A percentile compares a stretch with the other conserved stretches of the same genome.
These are phyloP conservation scores for Aspergillus panamensis DNA, from an alignment of 495 filamentous ascomycete species.

Conservation along the genomic window DNA sequence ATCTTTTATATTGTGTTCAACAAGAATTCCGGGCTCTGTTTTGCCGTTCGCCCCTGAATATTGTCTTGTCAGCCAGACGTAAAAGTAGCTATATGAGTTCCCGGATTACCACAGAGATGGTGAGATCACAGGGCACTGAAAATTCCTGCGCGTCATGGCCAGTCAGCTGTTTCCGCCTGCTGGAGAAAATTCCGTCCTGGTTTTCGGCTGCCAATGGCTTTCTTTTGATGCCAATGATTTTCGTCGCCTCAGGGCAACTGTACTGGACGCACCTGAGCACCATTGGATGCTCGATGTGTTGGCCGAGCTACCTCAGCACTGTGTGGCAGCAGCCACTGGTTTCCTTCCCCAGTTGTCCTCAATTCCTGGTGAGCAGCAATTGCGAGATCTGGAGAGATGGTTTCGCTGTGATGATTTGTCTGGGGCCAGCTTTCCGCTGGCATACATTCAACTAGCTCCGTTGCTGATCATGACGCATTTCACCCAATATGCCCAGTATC, in stretches of 20 bases:
- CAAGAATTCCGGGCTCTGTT: not conserved
- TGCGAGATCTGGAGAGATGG: slow-evolving; percentile 25
- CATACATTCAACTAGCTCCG: slow-evolving; percentile 36
- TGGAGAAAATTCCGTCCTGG: slow-evolving; percentile 18
- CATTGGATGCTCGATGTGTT: slow-evolving; percentile 34
- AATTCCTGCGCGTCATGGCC: not conserved
- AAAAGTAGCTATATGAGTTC: not conserved
- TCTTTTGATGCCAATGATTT: slow-evolving; percentile 32
- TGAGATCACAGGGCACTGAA: not conserved
- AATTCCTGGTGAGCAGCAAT: slow-evolving; percentile 20
- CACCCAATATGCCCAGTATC: slow-evolving; percentile 28
- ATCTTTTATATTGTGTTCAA: not conserved
- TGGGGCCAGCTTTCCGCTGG: slow-evolving; percentile 17
- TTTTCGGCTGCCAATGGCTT: slow-evolving; percentile 35
- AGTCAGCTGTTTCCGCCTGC: not conserved
- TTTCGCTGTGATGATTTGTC: slow-evolving; percentile 24
- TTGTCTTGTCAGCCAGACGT: not conserved
- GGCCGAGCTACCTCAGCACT: slow-evolving; percentile 25
- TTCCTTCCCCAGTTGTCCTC: slow-evolving; percentile 27
- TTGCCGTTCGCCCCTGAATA: not conserved
- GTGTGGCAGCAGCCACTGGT: slow-evolving; percentile 22
- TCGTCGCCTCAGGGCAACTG: slow-evolving; percentile 23
- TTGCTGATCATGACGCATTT: slow-evolving; percentile 38
- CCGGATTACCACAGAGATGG: not conserved
- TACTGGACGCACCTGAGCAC: slow-evolving; percentile 27